phyloP scores from a whole-genome alignment of 495 filamentous ascomycete genomes.

The Aspergillus olivimuriae region DNA sequence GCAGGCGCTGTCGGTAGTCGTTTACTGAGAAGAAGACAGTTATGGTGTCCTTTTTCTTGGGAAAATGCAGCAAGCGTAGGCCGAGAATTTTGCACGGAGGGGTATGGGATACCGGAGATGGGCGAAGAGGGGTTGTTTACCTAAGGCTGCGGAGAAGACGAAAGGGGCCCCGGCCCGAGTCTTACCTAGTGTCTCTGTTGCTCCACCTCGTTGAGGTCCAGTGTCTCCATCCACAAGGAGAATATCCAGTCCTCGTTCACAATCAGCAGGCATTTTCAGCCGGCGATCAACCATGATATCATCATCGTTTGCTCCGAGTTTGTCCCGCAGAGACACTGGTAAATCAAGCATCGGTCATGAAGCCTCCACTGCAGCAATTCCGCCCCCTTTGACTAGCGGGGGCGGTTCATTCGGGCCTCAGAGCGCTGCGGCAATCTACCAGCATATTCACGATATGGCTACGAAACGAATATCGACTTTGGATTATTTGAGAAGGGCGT shows the following conservation, averaged over 20 bases:
- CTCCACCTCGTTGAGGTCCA: too few relatives aligned
- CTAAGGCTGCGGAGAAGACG: too few relatives aligned
- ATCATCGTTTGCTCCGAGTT: constrained; percentile 28
- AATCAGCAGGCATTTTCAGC: background rate
- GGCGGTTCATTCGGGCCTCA: constrained; percentile 43
- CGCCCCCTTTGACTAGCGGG: constrained; percentile 25
- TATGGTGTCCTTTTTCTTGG: too few relatives aligned
- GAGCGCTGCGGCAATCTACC: constrained; percentile 63
- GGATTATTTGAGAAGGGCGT: constrained; percentile 90
- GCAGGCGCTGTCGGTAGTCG: background rate
- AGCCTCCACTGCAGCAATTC: constrained; percentile 15
- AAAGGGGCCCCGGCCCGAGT: too few relatives aligned
- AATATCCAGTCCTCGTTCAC: too few relatives aligned
- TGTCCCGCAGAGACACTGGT: constrained; percentile 32
- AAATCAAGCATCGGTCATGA: constrained; percentile 32
- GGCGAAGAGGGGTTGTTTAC: too few relatives aligned
- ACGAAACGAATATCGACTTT: constrained; percentile 94
- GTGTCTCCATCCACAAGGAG: too few relatives aligned
- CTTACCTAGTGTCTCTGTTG: too few relatives aligned
- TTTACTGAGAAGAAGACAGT: too few relatives aligned
- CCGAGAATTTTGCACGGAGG: too few relatives aligned
- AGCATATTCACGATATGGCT: constrained; percentile 82
- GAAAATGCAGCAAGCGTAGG: too few relatives aligned
- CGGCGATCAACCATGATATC: constrained; percentile 24
- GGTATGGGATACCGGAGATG: too few relatives aligned